Base-by-base conservation (phyloP, 805 yeast species). In the Ogataea siamensis region DNA sequence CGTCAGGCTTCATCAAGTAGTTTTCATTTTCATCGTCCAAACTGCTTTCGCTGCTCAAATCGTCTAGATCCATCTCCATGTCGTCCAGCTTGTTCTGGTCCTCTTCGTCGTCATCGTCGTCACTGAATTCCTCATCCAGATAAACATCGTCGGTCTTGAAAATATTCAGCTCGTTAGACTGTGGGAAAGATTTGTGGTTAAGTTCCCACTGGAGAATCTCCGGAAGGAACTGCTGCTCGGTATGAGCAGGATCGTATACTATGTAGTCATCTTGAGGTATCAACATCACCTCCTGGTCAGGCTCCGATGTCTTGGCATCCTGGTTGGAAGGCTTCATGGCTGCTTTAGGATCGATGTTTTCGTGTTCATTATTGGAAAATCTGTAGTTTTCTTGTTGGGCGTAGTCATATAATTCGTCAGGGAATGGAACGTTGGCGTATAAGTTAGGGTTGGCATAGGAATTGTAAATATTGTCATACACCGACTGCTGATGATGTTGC, bases 31-130 rank as follows among this genome's bases (percentile, higher is more conserved):
- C 53, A 13, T 51, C 53, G 31, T 47, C 56, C 35, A 43, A 40
- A 32, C 56, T 52, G 34, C 51, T 45, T 25, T 51, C 58, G 34
- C 54, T 47, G 47, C 53, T 50, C 33, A 49, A 26, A 34, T 54
- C 61, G 39, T 58, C 61, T 18, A 53, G 39, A 45, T 56, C 62
- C 57, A 58, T 57, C 30, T 58, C 62, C 58, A 55, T 51, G 28
- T 54, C 55, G 30, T 54, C 58, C 32, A 55, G 42, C 38, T 53
- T 54, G 42, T 56, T 49, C 22, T 49, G 50, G 23, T 54, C 51
- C 12, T 54, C 62, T 4, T 59, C 64, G 10, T 53, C 58, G n/a
- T 53, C 55, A 7, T 60, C 64, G 21, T 60, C 63, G 28, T 54
- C 59, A 7, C 57, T 53, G 32, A 53, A 57, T 35, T 56, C 62